Percentiles rank a stretch among this genome's conserved stretches.
Conservation (phyloP, 2,329 filamentous ascomycete genomes). For the Microsporum ferrugineum region DNA sequence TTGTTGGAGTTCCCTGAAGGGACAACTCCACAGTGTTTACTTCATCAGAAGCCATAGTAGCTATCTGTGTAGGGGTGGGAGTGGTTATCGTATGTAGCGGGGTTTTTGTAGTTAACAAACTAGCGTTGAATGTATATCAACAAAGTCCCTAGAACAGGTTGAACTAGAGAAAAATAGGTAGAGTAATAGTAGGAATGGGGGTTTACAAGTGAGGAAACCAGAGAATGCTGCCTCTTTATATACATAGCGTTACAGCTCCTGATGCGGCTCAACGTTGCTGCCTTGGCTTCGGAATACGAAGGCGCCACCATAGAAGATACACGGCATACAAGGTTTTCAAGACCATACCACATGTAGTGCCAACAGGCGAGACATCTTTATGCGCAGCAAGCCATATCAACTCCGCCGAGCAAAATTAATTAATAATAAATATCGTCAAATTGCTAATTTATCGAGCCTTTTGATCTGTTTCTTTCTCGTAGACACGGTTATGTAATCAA, state of each 20-base stretch:
- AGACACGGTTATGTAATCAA: background rate
- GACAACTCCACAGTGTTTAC: constrained; percentile 28
- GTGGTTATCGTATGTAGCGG: background rate
- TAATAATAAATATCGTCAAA: too few species aligned
- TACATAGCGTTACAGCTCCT: background rate
- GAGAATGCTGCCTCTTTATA: background rate
- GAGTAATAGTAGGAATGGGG: background rate
- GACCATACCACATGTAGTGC: background rate
- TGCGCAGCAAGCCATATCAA: too few species aligned
- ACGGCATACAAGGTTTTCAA: background rate
- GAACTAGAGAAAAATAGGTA: background rate
- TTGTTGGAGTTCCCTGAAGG: constrained; percentile 47
- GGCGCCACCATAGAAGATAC: background rate
- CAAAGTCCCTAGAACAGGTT: background rate
- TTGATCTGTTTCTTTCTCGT: background rate
- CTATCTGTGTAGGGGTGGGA: background rate
- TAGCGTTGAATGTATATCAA: background rate
- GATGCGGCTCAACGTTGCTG: background rate
- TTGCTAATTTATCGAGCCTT: too few species aligned
- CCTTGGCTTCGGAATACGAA: background rate
- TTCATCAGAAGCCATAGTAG: constrained; percentile 9
- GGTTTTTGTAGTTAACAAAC: background rate
- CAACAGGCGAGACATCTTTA: too few species aligned
- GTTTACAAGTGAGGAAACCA: background rate
- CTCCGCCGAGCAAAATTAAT: too few species aligned